Evolutionary conservation across 2,329 filamentous ascomycete genomes (phyloP).

Genomic region (Talaromyces sp.): DNA sequence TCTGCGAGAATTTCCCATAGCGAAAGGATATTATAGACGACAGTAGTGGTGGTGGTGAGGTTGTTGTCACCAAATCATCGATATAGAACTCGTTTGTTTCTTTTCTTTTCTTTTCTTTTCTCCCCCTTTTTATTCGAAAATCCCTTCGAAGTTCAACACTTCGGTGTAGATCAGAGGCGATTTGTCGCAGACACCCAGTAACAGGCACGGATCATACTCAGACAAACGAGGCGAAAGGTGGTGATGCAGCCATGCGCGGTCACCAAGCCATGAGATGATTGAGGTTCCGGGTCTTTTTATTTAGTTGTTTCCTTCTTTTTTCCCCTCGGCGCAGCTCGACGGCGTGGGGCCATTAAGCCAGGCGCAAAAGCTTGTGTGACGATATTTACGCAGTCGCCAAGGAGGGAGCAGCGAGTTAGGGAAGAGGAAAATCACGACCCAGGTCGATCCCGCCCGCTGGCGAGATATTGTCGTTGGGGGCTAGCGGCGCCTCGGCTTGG

Average conservation of each 20-base stretch:
- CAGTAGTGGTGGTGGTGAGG: neutral
- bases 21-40: neutral
- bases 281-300: neutral
- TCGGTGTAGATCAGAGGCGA: neutral
- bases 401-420: neutral
- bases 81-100: neutral
- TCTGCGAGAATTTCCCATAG: slow-evolving; percentile 9
- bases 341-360: neutral
- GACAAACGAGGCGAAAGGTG: neutral
- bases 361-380: neutral
- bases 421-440: neutral
- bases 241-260: neutral
- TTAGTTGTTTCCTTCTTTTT: neutral
- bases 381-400: neutral
- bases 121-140: neutral
- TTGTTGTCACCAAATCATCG: neutral
- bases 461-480: neutral
- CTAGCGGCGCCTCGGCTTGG: neutral
- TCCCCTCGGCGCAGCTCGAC: neutral
- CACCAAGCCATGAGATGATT: neutral
- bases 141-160: neutral
- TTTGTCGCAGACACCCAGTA: neutral
- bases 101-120: neutral
- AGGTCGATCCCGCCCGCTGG: neutral
- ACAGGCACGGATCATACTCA: neutral